Percentiles rank a stretch among this genome's conserved stretches.
phyloP scores from a whole-genome alignment of 2,329 filamentous ascomycete genomes.

The Cyanodermella asteris region DNA sequence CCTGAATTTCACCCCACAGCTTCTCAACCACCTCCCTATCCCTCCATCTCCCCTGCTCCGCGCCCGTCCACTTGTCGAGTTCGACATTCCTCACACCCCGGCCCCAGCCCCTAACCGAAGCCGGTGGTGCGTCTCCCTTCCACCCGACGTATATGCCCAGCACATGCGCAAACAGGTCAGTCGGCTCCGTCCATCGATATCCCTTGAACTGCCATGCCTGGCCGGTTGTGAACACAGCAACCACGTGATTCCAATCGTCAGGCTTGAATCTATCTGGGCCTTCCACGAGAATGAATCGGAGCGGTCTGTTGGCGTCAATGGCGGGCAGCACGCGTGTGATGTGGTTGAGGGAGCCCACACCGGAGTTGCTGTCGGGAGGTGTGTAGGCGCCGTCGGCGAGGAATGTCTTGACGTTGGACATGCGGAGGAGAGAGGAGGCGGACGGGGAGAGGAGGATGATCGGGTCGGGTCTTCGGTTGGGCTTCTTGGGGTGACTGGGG shows the following conservation, averaged over 20 bases:
- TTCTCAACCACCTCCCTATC: conserved; percentile 84
- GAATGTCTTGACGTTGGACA: conserved; percentile 91
- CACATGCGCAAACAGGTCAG: conserved; percentile 75
- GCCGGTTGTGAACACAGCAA: conserved; percentile 91
- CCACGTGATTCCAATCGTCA: conserved; percentile 89
- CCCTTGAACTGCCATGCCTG: conserved; percentile 97
- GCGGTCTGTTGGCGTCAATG: conserved; percentile 33
- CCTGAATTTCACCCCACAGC: conserved; percentile 79
- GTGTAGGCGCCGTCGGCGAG: conserved; percentile 66
- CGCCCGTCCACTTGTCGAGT: conserved; percentile 59
- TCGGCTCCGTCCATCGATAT: conserved; percentile 84
- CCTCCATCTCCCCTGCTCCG: conserved; percentile 45
- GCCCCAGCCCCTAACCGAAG: conserved; percentile 64
- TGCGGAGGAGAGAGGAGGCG: conserved; percentile 78
- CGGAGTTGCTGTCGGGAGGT: conserved; percentile 47
- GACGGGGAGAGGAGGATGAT: conserved; percentile 96
- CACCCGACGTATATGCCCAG: conserved; percentile 79
- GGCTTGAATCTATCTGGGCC: conserved; percentile 88
- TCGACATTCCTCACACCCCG: conserved; percentile 56
- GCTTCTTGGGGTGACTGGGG: conserved; percentile 19
- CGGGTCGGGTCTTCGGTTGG: conserved; percentile 40
- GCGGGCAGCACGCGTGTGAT: conserved; percentile 54
- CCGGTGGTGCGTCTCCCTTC: conserved; percentile 61
- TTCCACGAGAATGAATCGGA: conserved; percentile 91
- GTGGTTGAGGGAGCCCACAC: conserved; percentile 60